These are phyloP conservation scores for Phytophthora palmivora DNA, from an alignment of 352 stramenopile genomes.

Conservation along the genomic window DNA sequence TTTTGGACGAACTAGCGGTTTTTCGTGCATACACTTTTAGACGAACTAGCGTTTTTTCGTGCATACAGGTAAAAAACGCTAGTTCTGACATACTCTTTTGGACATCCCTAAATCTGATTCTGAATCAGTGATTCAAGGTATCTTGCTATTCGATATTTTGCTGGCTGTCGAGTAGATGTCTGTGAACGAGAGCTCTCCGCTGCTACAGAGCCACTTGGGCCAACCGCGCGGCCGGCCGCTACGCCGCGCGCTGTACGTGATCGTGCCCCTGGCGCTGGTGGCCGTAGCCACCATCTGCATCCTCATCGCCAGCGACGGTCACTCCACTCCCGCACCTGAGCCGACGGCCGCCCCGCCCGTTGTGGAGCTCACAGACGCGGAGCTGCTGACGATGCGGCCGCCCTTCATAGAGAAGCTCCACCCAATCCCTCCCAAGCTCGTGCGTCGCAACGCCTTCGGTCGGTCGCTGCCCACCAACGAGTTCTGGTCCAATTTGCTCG, in stretches of 20 bases:
- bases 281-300: constrained; percentile 58
- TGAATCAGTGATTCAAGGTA: background rate
- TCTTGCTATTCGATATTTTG: constrained; percentile 29
- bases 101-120: too few species aligned
- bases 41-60: too few species aligned
- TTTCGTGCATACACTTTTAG: too few species aligned
- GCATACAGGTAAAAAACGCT: too few species aligned
- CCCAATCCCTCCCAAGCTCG: constrained; percentile 62
- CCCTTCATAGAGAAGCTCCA: constrained; percentile 64
- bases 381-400: constrained; percentile 64
- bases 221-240: constrained; percentile 31
- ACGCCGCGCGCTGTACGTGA: constrained; percentile 59
- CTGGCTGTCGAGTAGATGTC: constrained; percentile 19
- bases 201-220: constrained; percentile 45
- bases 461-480: constrained; percentile 84
- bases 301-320: constrained; percentile 34
- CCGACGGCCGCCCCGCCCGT: background rate
- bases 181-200: constrained; percentile 60
- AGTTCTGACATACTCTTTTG: too few species aligned
- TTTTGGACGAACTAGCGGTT: too few species aligned
- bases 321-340: constrained; percentile 4
- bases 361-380: constrained; percentile 35
- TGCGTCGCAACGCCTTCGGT: constrained; percentile 51
- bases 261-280: constrained; percentile 60
- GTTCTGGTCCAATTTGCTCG: constrained; percentile 91